phyloP scores from a whole-genome alignment of 257 asterid genomes.

The Petunia secreta region DNA sequence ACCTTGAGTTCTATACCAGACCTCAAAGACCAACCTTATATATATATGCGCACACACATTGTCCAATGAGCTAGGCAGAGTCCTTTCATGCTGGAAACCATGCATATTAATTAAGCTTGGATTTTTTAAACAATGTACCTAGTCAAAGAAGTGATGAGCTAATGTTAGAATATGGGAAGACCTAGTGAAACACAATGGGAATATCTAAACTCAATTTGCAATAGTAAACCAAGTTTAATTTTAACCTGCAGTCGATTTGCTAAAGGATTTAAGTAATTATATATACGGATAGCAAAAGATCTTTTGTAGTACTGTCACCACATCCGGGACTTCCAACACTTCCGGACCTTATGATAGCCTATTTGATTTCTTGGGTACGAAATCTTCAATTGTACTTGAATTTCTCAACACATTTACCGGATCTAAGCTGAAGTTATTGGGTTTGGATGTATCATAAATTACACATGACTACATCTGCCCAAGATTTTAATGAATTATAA shows the following conservation, averaged over 20 bases:
- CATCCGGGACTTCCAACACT: no score
- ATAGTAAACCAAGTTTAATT: conserved; percentile 2
- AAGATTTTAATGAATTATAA: no score
- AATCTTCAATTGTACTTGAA: no score
- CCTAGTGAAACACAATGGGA: conserved; percentile 1
- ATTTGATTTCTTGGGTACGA: no score
- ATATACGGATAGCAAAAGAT: no score
- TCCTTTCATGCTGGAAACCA: conserved; percentile 1
- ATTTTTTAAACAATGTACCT: not conserved
- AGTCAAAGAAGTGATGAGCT: not conserved
- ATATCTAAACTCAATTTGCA: not conserved
- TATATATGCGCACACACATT: not conserved
- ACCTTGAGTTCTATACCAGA: not conserved
- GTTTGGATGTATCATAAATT: no score
- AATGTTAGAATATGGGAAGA: not conserved
- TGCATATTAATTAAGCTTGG: conserved; percentile 3
- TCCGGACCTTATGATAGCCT: no score
- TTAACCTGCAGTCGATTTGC: not conserved
- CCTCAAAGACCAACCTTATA: not conserved
- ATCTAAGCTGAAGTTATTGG: no score
- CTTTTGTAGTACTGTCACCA: no score
- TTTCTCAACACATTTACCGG: no score
- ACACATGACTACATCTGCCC: no score
- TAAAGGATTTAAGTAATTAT: not conserved
- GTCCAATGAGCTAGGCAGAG: not conserved